Percentiles rank a stretch among this genome's conserved stretches.
Evolutionary conservation across 257 asterid species (phyloP).

Genomic region (Solanum pinnatisectum): DNA sequence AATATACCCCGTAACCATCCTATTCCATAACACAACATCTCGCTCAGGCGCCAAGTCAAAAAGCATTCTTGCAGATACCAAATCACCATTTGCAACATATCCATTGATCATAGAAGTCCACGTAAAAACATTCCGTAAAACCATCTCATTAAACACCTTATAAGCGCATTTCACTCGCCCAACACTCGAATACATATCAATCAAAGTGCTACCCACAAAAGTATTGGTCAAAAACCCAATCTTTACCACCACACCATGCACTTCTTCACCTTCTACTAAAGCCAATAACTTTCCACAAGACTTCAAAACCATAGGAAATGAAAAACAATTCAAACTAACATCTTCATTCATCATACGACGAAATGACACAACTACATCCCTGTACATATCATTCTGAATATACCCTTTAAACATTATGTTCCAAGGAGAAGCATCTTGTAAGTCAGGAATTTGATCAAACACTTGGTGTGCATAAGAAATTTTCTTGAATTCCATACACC

Average conservation of each 20-base stretch:
- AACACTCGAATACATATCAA: constrained; percentile 50
- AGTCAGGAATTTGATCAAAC: constrained; percentile 52
- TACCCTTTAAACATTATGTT: constrained; percentile 74
- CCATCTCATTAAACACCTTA: constrained; percentile 67
- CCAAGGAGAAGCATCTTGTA: constrained; percentile 50
- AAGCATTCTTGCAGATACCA: constrained; percentile 54
- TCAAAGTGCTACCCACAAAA: constrained; percentile 59
- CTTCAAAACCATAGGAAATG: constrained; percentile 64
- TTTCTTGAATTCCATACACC: constrained; percentile 26
- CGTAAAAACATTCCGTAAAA: constrained; percentile 61
- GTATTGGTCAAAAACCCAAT: constrained; percentile 40
- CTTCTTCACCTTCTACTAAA: constrained; percentile 50
- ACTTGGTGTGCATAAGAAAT: constrained; percentile 32
- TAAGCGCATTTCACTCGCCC: constrained; percentile 33
- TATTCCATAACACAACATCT: constrained; percentile 73
- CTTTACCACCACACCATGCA: constrained; percentile 48
- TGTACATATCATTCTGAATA: constrained; percentile 32
- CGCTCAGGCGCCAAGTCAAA: constrained; percentile 74
- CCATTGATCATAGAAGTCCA: constrained; percentile 84
- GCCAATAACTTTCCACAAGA: constrained; percentile 49
- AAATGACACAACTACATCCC: constrained; percentile 32
- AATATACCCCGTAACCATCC: constrained; percentile 46
- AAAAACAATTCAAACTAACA: constrained; percentile 52
- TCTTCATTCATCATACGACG: constrained; percentile 50
- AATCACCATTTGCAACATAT: constrained; percentile 39